Evolutionary conservation across 768 basidiomycete species (phyloP).

Genomic region (Tricholoma flavovirens): DNA sequence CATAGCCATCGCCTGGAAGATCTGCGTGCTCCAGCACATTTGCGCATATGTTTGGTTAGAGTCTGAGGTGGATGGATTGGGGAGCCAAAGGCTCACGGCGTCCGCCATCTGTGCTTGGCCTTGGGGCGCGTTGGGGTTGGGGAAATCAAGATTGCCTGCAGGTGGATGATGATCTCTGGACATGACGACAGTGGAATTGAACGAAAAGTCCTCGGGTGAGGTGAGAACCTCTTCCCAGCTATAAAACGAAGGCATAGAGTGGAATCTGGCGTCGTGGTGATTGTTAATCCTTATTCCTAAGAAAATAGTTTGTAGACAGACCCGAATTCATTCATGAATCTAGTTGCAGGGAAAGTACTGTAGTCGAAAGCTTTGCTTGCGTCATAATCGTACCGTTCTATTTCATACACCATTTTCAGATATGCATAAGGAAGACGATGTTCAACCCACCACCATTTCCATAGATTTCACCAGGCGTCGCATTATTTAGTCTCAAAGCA

Average conservation of each 20-base stretch:
- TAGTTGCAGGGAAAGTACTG: constrained; percentile 43
- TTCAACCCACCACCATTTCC: constrained; percentile 41
- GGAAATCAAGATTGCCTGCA: constrained; percentile 44
- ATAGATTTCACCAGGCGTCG: constrained; percentile 47
- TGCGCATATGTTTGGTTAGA: constrained; percentile 55
- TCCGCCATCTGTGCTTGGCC: constrained; percentile 49
- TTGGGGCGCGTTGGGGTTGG: constrained; percentile 48
- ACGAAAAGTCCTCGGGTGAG: constrained; percentile 47
- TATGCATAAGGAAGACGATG: background rate
- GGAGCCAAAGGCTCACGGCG: constrained; percentile 49
- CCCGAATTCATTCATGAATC: constrained; percentile 60
- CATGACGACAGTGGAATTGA: constrained; percentile 52
- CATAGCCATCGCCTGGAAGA: constrained; percentile 58
- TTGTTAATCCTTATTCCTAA: background rate
- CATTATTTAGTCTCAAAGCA: constrained; percentile 43
- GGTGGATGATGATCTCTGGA: constrained; percentile 55
- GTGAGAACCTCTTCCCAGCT: constrained; percentile 53
- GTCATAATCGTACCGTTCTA: constrained; percentile 55
- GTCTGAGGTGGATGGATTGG: constrained; percentile 41
- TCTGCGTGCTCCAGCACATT: constrained; percentile 58
- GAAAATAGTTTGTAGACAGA: constrained; percentile 14
- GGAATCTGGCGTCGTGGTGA: constrained; percentile 33
- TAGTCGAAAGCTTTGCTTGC: constrained; percentile 48
- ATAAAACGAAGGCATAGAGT: constrained; percentile 60
- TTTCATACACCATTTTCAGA: too few relatives aligned